Conservation (phyloP, 2,329 filamentous ascomycete genomes). For the Cryphonectria japonica region DNA sequence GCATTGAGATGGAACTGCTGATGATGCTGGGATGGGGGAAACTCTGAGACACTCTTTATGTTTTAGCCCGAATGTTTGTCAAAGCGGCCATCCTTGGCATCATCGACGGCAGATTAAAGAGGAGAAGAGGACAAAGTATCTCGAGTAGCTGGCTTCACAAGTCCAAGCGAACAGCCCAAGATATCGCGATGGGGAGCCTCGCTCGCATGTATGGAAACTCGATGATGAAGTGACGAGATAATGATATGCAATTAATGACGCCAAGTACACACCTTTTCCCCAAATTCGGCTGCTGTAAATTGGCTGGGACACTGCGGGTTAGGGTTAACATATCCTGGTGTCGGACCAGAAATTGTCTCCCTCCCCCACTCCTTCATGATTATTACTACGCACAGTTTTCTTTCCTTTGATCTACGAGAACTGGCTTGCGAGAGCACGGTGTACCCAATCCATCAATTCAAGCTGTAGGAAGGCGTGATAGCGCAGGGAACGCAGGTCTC, state of each 20-base stretch:
- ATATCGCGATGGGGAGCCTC: too few species aligned
- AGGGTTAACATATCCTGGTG: not conserved
- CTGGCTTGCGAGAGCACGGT: too few species aligned
- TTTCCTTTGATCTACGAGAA: too few species aligned
- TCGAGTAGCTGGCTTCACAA: not conserved
- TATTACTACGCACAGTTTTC: too few species aligned
- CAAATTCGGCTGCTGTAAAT: not conserved
- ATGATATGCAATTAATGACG: not conserved
- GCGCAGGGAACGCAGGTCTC: too few species aligned
- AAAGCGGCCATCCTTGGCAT: conserved; percentile 34
- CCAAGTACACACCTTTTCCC: not conserved
- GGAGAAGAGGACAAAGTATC: not conserved
- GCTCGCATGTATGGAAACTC: not conserved
- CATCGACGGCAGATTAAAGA: not conserved
- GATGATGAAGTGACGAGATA: not conserved
- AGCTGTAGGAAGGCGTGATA: not conserved
- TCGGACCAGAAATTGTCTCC: not conserved
- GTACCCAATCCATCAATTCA: not conserved
- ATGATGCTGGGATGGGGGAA: conserved; percentile 19
- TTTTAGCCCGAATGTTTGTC: conserved; percentile 41
- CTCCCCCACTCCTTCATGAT: too few species aligned
- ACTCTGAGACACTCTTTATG: conserved; percentile 40
- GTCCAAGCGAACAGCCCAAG: not conserved
- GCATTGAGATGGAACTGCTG: conserved; percentile 17
- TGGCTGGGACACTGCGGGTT: not conserved